Evolutionary conservation across 768 basidiomycete species (phyloP).

Genomic region (Tricholoma sp.): DNA sequence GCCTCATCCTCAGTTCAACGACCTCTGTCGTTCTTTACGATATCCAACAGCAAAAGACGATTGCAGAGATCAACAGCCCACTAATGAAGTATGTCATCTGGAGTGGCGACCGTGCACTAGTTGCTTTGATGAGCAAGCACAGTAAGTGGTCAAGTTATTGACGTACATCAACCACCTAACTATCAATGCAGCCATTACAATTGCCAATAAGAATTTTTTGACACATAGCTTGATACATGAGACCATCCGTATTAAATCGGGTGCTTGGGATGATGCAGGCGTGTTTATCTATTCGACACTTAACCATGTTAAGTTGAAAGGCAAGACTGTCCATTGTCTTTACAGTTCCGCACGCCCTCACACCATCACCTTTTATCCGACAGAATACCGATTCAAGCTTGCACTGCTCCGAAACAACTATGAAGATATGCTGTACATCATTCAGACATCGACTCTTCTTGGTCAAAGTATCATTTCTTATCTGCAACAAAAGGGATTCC

Average conservation of each 20-base stretch:
- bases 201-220: constrained; percentile 90
- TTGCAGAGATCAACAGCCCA: constrained; percentile 91
- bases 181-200: constrained; percentile 80
- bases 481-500: no score
- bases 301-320: constrained; percentile 99
- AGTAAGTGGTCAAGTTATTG: constrained; percentile 51
- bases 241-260: constrained; percentile 85
- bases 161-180: neutral
- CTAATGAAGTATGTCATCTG: constrained; percentile 98
- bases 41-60: constrained; percentile 84
- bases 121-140: constrained; percentile 75
- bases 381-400: constrained; percentile 99
- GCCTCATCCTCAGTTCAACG: constrained; percentile 84
- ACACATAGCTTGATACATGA: constrained; percentile 88
- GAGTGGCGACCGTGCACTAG: neutral
- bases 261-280: constrained; percentile 78
- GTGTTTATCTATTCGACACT: no score
- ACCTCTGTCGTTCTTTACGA: constrained; percentile 89
- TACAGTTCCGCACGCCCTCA: constrained; percentile 93
- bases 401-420: no score
- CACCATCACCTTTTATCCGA: constrained; percentile 96
- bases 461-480: no score
- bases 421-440: no score
- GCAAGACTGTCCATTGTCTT: constrained; percentile 92
- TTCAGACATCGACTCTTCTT: no score